Evolutionary conservation across 2,329 filamentous ascomycete species (phyloP), one percentile per base, ranked within the genome.

Genomic region (Penicillium sp.): DNA sequence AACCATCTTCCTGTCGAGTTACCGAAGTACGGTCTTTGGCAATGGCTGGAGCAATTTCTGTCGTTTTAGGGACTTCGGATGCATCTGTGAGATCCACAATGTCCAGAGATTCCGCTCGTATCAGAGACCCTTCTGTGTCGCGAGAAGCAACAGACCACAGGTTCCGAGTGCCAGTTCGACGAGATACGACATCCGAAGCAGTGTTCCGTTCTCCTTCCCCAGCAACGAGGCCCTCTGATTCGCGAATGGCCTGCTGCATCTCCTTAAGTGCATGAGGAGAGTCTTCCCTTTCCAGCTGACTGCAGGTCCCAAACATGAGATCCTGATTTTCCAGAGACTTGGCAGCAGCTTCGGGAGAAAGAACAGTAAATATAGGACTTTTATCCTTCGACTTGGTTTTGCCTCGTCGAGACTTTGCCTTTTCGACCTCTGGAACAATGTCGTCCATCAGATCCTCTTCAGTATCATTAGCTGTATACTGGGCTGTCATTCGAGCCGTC

Each of bases 221-320:
- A 25, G 45, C 27, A 9, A 52, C 44, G 49, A 55, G 49, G 35
- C 46, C 60, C 52, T 68, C 67, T 9, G 64, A 72, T 55, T 56
- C 65, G 43, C 46, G 50, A 45, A 64, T 60, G 46, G 61, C 69
- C 50, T 58, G 54, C 49, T 69, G 63, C 40, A 59, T 62, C 40
- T 67, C 63, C 50, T 52, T 58, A 32, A 64, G 50, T 23, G 84
- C 78, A 0, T 79, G 80, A 0, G 87, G 86, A 0, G 86, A 88
- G 31, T 89, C 82, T 49, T 89, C 87, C 47, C 79, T 74, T 12
- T 84, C 86, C 23, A 95, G 72, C 66, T 95, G 89, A 66, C 89
- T 95, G 1, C 87, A 91, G 0, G 89, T 93, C 1, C 89, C 89
- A 69, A 95, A 95, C 0, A 95, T 72, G 62, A 91, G 88, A 52